phyloP scores from a whole-genome alignment of 2,329 filamentous ascomycete species.

The Penicillium sp. region DNA sequence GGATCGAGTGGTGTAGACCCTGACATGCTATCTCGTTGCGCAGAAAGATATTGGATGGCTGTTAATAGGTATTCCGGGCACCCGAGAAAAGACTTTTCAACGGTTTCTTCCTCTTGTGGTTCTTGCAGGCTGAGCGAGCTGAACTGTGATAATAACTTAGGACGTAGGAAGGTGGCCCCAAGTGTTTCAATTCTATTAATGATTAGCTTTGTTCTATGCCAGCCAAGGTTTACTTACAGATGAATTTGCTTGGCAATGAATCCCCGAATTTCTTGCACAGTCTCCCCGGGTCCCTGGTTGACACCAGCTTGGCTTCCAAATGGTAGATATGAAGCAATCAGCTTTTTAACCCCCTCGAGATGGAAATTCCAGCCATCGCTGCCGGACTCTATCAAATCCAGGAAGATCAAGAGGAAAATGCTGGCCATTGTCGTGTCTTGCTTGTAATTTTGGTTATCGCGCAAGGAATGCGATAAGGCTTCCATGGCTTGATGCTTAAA shows the following conservation, averaged over 20 bases:
- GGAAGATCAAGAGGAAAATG: constrained; percentile 35
- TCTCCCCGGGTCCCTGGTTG: constrained; percentile 25
- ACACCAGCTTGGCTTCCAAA: constrained; percentile 8
- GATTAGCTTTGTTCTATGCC: neutral
- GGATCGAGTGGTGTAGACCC: constrained; percentile 4
- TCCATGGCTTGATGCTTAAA: constrained; percentile 39
- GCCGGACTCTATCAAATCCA: constrained; percentile 35
- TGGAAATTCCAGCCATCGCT: constrained; percentile 37
- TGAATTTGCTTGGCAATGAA: constrained; percentile 35
- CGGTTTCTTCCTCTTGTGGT: constrained; percentile 22
- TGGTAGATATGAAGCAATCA: constrained; percentile 22
- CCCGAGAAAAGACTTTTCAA: constrained; percentile 38
- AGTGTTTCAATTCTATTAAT: constrained; percentile 33
- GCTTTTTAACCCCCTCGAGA: constrained; percentile 32
- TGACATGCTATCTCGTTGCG: constrained; percentile 26
- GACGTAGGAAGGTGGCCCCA: constrained; percentile 34
- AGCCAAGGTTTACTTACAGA: constrained; percentile 20
- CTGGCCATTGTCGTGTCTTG: constrained; percentile 34
- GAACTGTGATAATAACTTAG: constrained; percentile 28
- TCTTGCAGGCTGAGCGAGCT: constrained; percentile 13
- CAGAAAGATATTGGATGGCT: constrained; percentile 29
- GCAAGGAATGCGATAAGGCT: constrained; percentile 25
- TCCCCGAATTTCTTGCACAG: constrained; percentile 26
- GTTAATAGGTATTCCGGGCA: constrained; percentile 36
- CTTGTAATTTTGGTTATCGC: constrained; percentile 8